These are phyloP conservation scores for Iris macrosiphon DNA, from an alignment of 106 monocot genomes.

Conservation along the genomic window DNA sequence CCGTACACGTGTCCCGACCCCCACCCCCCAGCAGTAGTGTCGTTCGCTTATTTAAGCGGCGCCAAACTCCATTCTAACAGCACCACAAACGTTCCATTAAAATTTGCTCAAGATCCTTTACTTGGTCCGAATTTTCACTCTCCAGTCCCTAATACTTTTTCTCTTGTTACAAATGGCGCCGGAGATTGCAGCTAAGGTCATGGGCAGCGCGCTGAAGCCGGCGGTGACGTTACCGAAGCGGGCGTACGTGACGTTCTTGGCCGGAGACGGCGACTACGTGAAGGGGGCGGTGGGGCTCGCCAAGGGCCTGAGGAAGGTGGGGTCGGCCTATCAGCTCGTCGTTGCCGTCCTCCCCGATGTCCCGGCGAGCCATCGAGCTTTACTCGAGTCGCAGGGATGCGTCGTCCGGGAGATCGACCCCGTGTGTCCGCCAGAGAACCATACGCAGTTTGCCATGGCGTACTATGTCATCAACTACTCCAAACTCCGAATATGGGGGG, in stretches of 20 bases:
- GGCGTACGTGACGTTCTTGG: conserved; percentile 64
- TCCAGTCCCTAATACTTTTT: too few species aligned
- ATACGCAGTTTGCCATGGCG: conserved; percentile 74
- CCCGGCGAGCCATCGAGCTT: conserved; percentile 47
- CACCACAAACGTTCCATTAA: too few species aligned
- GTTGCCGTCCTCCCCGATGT: conserved; percentile 72
- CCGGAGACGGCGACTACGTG: conserved; percentile 67
- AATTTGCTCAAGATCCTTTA: too few species aligned
- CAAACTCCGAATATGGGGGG: conserved; percentile 77
- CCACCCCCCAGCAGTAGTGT: too few species aligned
- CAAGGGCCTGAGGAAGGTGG: conserved; percentile 63
- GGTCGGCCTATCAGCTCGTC: conserved; percentile 49
- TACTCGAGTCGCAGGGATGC: conserved; percentile 60
- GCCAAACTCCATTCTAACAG: too few species aligned
- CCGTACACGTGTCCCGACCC: too few species aligned
- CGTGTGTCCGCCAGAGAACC: conserved; percentile 59
- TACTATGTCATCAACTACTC: conserved; percentile 91
- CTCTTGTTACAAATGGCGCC: conserved; percentile 7
- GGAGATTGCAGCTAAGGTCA: neutral
- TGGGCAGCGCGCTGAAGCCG: neutral
- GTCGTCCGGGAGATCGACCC: conserved; percentile 60
- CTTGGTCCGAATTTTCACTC: too few species aligned
- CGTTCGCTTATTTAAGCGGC: too few species aligned
- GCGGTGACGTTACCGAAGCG: too few species aligned
- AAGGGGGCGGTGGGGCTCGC: conserved; percentile 76